Evolutionary conservation across 2,329 filamentous ascomycete genomes (phyloP).

Genomic region (Penicillium decumbens): DNA sequence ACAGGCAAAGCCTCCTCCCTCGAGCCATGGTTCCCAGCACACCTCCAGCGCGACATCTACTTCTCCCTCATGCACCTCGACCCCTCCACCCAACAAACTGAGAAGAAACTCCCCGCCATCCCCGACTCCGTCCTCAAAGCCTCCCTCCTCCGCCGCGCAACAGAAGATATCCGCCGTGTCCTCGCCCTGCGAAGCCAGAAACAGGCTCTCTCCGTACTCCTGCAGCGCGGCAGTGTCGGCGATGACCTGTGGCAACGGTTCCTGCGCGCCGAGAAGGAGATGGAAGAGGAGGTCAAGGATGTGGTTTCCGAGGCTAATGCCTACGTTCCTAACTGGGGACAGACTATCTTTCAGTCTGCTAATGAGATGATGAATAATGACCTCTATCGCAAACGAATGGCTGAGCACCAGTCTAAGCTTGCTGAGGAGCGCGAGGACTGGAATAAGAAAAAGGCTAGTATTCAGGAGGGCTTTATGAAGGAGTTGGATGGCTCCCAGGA

Average conservation of each 20-base stretch:
- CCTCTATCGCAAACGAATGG: conserved; percentile 66
- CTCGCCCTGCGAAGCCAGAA: conserved; percentile 85
- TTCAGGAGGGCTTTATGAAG: conserved; percentile 74
- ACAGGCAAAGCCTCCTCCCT: conserved; percentile 74
- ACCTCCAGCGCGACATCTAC: conserved; percentile 91
- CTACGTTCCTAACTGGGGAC: conserved; percentile 81
- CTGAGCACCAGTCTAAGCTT: conserved; percentile 67
- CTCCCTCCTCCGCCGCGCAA: conserved; percentile 79
- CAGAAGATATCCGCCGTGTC: conserved; percentile 88
- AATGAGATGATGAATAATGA: conserved; percentile 92
- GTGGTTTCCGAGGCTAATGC: conserved; percentile 94
- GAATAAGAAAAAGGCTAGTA: conserved; percentile 72
- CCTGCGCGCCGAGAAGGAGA: conserved; percentile 87
- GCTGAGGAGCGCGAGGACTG: conserved; percentile 83
- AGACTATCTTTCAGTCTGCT: conserved; percentile 92
- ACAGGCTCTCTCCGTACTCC: conserved; percentile 72
- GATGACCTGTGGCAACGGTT: conserved; percentile 96
- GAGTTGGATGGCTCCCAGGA: conserved; percentile 56
- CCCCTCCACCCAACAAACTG: conserved; percentile 46
- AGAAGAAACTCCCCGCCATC: conserved; percentile 64
- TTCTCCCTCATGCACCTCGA: conserved; percentile 82
- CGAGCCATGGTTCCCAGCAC: conserved; percentile 88
- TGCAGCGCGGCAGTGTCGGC: conserved; percentile 88
- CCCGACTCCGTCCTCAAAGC: conserved; percentile 84
- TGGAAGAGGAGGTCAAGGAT: conserved; percentile 91